Evolutionary conservation across 2,329 filamentous ascomycete species (phyloP), one percentile per base, ranked within the genome.

Genomic region (Rutstroemia sp.): DNA sequence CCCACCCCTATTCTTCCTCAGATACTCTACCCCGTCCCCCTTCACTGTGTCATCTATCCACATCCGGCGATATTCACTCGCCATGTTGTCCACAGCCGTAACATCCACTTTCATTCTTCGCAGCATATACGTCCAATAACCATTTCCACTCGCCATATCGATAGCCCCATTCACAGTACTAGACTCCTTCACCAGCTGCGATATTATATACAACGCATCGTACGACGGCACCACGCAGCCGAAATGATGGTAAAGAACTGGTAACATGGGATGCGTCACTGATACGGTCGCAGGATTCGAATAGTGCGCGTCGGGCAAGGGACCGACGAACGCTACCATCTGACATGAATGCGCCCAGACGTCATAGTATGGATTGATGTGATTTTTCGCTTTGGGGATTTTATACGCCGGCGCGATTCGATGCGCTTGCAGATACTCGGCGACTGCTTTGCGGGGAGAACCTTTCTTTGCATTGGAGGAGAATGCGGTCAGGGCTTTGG

Each of bases 161-260:
- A 86, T 73, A 7, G 90, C 74, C 3, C 75, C 75, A 1, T 75
- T 76, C n/a, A 38, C 54, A 12, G 30, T 12, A 12, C 34, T 49
- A 2, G 49, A 37, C 19, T 56, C 56, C 10, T 19, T 48, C 5
- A 80, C 76, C 2, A 88, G 68, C 49, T 78, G 73, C 38, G 77
- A 77, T 34, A 90, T 76, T 21, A 86, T 73, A 59, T 79, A 74
- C 12, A 91, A 72, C 1, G 80, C 76, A 63, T 89, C 85, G 69
- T 86, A 85, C 9, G 79, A 81, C 0, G 87, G 87, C 19, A 83
- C 83, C 1, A 81, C 80, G 71, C 87, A 91, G 51, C 86, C 86
- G 69, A 90, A 90, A 70, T 91, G 87, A 71, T 90, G 87, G 77
- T 90, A 90, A 55, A 90, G 76, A 18, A 90, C 75, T 2, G 87